phyloP scores from a whole-genome alignment of 2,329 filamentous ascomycete species.

The Beauveria caledonica region DNA sequence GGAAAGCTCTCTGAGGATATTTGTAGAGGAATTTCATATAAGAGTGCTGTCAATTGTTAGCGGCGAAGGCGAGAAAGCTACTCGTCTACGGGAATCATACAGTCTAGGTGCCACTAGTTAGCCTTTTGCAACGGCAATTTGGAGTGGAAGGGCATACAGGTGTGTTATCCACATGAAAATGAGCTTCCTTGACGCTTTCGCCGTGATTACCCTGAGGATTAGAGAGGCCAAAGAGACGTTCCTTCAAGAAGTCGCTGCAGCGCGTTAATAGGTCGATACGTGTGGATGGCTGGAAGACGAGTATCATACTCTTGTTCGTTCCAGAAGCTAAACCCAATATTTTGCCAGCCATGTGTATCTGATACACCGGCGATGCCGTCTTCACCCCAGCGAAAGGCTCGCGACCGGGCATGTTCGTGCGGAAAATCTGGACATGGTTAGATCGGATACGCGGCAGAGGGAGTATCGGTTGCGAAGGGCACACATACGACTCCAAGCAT shows the following conservation, averaged over 20 bases:
- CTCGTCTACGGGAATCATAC: conserved; percentile 24
- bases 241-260: conserved; percentile 78
- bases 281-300: not conserved
- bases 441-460: not conserved
- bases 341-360: conserved; percentile 83
- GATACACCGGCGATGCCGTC: conserved; percentile 93
- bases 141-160: conserved; percentile 40
- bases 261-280: conserved; percentile 28
- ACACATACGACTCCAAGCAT: conserved; percentile 85
- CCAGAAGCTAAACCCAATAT: conserved; percentile 95
- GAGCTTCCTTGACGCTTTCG: conserved; percentile 91
- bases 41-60: conserved; percentile 57
- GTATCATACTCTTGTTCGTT: conserved; percentile 81
- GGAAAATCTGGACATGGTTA: conserved; percentile 62
- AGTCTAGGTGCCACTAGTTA: conserved; percentile 30
- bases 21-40: conserved; percentile 99
- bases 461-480: conserved; percentile 18
- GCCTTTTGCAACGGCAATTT: conserved; percentile 13
- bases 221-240: conserved; percentile 87
- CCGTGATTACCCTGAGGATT: conserved; percentile 97
- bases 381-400: conserved; percentile 91
- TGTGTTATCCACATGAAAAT: conserved; percentile 94
- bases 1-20: conserved; percentile 85
- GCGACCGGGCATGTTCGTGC: conserved; percentile 81
- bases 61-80: conserved; percentile 11